Conservation (phyloP, 2,329 filamentous ascomycete species). For the Talaromyces atroroseus region DNA sequence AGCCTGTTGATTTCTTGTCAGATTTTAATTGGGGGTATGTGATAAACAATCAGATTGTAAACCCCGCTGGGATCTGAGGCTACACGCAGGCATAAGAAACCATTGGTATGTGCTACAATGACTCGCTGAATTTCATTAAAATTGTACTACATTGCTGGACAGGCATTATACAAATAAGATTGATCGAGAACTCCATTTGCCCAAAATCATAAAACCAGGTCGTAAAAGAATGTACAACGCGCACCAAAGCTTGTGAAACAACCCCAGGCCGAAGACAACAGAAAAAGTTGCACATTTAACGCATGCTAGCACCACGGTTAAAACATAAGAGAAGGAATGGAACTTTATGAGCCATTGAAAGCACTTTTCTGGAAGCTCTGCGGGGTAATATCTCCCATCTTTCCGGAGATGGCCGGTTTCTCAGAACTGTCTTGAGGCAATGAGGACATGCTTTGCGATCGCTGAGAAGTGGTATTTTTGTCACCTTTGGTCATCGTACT, state of each 20-base stretch:
- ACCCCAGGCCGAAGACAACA: not conserved
- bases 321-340: not conserved
- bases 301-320: not conserved
- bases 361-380: constrained; percentile 68
- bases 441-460: constrained; percentile 29
- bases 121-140: not conserved
- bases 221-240: not conserved
- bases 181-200: not conserved
- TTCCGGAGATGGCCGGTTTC: constrained; percentile 51
- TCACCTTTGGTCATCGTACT: constrained; percentile 48
- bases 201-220: not conserved
- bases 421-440: constrained; percentile 26
- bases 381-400: constrained; percentile 59
- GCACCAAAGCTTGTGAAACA: not conserved
- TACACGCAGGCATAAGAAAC: too few relatives aligned
- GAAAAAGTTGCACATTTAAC: not conserved
- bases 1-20: too few relatives aligned
- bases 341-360: constrained; percentile 39
- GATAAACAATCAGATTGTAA: too few relatives aligned
- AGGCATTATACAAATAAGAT: too few relatives aligned
- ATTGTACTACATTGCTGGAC: not conserved
- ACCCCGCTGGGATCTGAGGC: too few relatives aligned
- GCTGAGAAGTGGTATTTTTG: constrained; percentile 10
- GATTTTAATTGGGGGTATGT: too few relatives aligned
- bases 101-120: not conserved